These are phyloP conservation scores for Ziziphus jujuba DNA, from an alignment of 306 rosid genomes.

Conservation along the genomic window DNA sequence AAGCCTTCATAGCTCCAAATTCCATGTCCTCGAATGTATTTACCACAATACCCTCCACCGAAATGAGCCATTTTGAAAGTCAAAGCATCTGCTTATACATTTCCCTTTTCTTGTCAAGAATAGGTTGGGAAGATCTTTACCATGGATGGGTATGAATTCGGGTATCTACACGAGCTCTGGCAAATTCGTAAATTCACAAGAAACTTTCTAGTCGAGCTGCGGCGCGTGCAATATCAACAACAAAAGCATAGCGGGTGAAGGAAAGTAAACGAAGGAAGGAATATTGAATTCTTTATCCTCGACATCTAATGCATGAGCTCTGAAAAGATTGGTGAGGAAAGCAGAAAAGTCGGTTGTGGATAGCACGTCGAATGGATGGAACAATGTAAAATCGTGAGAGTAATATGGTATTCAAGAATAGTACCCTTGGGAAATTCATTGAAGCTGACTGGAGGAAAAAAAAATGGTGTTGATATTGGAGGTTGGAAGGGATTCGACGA, in stretches of 20 bases:
- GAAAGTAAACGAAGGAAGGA: conserved; percentile 13
- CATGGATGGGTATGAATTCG: conserved; percentile 30
- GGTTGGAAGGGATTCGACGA: conserved; percentile 16
- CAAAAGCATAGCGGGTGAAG: neutral
- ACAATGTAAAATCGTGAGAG: conserved; percentile 20
- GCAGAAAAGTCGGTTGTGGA: conserved; percentile 1
- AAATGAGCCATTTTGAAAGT: neutral
- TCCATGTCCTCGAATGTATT: conserved; percentile 26
- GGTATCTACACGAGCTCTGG: conserved; percentile 24
- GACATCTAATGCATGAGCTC: conserved; percentile 5
- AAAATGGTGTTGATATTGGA: no score
- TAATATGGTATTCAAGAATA: neutral
- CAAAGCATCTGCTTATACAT: neutral
- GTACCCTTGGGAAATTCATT: conserved; percentile 23
- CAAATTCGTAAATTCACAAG: conserved; percentile 12
- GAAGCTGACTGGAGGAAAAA: no score
- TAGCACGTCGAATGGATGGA: conserved; percentile 7
- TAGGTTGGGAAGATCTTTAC: neutral
- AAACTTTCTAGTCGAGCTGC: conserved; percentile 11
- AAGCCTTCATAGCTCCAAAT: conserved; percentile 23
- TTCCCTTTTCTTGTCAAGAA: conserved; percentile 12
- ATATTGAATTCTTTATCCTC: conserved; percentile 18
- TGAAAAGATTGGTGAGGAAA: conserved; percentile 24
- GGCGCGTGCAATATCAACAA: neutral
- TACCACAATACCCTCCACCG: conserved; percentile 13